These are phyloP conservation scores for Mallotus japonicus DNA, from an alignment of 441 rosid species.

Conservation along the genomic window DNA sequence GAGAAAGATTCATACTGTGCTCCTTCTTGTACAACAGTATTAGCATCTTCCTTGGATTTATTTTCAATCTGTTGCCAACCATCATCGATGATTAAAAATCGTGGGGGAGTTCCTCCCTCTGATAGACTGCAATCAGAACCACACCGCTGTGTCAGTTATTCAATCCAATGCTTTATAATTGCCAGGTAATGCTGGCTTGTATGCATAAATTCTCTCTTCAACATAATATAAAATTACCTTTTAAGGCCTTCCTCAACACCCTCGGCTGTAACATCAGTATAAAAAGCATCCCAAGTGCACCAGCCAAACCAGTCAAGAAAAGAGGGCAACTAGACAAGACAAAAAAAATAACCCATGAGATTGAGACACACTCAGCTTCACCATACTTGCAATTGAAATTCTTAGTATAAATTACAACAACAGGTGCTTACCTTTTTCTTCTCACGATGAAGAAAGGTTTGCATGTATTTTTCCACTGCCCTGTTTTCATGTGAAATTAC, in stretches of 20 bases:
- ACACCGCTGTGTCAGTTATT: constrained; percentile 13
- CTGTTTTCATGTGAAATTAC: constrained; percentile 38
- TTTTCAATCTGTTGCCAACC: constrained; percentile 96
- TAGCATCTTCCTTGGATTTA: constrained; percentile 57
- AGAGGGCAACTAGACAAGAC: constrained; percentile 61
- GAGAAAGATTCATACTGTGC: constrained; percentile 71
- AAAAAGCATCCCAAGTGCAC: constrained; percentile 99
- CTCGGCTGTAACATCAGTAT: constrained; percentile 96
- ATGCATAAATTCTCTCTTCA: constrained; percentile 4
- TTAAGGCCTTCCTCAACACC: constrained; percentile 86
- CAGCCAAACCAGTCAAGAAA: constrained; percentile 96
- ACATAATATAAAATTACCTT: constrained; percentile 43
- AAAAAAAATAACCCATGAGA: constrained; percentile 21
- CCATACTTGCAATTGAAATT: not conserved
- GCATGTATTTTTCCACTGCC: constrained; percentile 79
- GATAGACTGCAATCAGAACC: constrained; percentile 58
- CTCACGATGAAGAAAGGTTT: constrained; percentile 85
- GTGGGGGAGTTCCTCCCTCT: constrained; percentile 81
- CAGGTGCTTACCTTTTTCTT: constrained; percentile 63
- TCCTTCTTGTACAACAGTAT: constrained; percentile 74
- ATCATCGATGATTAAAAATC: constrained; percentile 86
- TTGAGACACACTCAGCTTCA: not conserved
- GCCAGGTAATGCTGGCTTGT: not conserved
- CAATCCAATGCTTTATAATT: constrained; percentile 1
- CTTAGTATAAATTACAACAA: not conserved